Conservation (phyloP, 2,329 filamentous ascomycete genomes). For the Clarireedia hainanense region DNA sequence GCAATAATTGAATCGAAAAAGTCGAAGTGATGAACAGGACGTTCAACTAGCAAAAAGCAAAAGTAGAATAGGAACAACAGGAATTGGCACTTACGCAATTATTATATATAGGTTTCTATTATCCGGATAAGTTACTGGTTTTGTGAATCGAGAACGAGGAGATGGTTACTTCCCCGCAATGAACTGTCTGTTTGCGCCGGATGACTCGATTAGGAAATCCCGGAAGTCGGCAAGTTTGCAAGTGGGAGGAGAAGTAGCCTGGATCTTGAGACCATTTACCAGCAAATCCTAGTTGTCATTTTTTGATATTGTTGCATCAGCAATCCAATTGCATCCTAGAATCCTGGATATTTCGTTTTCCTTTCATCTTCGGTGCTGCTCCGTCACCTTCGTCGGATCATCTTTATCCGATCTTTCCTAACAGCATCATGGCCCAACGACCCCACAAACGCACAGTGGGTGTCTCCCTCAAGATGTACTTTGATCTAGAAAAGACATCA, state of each 20-base stretch:
- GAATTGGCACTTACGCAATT: too few relatives aligned
- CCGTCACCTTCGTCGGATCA: too few relatives aligned
- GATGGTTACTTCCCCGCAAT: neutral
- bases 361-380: too few relatives aligned
- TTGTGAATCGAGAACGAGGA: neutral
- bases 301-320: too few relatives aligned
- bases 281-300: too few relatives aligned
- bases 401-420: neutral
- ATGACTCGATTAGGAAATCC: conserved; percentile 6
- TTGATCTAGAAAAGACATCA: conserved; percentile 56
- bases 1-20: too few relatives aligned
- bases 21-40: too few relatives aligned
- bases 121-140: neutral
- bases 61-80: too few relatives aligned
- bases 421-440: conserved; percentile 20
- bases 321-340: neutral
- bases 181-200: neutral
- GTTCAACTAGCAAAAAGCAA: too few relatives aligned
- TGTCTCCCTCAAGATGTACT: conserved; percentile 76
- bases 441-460: conserved; percentile 57
- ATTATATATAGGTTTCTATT: neutral
- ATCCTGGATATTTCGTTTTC: neutral
- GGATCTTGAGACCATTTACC: too few relatives aligned
- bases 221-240: neutral
- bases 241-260: neutral